phyloP scores from a whole-genome alignment of 2,329 filamentous ascomycete species.

The Colletotrichum agaves region DNA sequence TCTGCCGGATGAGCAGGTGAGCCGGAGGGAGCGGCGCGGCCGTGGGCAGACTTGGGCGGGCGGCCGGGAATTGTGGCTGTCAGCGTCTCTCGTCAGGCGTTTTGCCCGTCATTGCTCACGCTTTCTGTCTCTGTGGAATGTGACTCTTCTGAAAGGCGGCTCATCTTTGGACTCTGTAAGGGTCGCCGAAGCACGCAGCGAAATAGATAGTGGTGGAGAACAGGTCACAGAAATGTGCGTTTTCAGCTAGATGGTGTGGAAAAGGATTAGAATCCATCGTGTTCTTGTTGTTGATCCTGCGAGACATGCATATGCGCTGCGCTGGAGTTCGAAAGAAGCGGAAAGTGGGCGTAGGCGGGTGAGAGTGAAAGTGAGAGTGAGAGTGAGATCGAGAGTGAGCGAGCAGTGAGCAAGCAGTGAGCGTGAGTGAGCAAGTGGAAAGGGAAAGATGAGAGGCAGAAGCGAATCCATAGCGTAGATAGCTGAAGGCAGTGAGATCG shows the following conservation, averaged over 20 bases:
- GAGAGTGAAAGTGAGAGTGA: too few relatives aligned
- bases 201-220: background rate
- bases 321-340: background rate
- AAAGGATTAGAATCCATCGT: constrained; percentile 4
- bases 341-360: constrained; percentile 3
- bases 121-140: background rate
- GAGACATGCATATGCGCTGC: constrained; percentile 24
- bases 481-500: background rate
- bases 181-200: constrained; percentile 21
- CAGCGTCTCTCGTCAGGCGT: constrained; percentile 1
- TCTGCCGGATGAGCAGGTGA: background rate
- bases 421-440: background rate
- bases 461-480: constrained; percentile 3
- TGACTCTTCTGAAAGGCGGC: background rate
- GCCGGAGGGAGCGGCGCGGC: background rate
- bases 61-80: background rate
- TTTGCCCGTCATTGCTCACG: constrained; percentile 5
- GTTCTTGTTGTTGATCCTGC: constrained; percentile 13
- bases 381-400: background rate
- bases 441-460: constrained; percentile 4
- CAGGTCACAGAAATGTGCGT: constrained; percentile 10
- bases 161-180: background rate
- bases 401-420: background rate
- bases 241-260: constrained; percentile 8
- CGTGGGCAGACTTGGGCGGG: background rate